A percentile compares a stretch with the other conserved stretches of the same genome.
These are phyloP conservation scores for Conringia planisiliqua DNA, from an alignment of 345 rosid genomes.

Conservation along the genomic window DNA sequence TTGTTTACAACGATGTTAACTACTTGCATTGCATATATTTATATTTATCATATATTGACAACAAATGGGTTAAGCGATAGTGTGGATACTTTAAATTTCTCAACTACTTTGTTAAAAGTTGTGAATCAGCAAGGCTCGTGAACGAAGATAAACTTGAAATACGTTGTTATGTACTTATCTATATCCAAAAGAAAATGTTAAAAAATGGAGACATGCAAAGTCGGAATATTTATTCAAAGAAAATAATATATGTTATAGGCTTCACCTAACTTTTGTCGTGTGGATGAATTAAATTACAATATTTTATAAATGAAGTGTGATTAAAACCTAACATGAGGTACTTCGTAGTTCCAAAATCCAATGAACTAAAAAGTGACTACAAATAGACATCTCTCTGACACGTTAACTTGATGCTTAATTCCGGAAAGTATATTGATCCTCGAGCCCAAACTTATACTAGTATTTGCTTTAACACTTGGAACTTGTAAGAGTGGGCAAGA, in stretches of 20 bases:
- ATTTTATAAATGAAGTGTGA: not conserved
- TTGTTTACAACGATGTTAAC: not conserved
- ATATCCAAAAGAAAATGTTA: not conserved
- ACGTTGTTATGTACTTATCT: not conserved
- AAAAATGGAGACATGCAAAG: not conserved
- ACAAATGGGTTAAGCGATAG: not conserved
- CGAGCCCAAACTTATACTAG: constrained; percentile 21
- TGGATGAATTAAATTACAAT: not conserved
- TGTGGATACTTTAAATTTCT: constrained; percentile 13
- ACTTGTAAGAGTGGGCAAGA: constrained; percentile 27
- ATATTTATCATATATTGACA: not conserved
- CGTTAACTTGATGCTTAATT: constrained; percentile 12
- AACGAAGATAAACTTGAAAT: not conserved
- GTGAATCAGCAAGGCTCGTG: constrained; percentile 20
- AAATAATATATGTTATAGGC: not conserved
- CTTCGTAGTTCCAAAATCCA: constrained; percentile 16
- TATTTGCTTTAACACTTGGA: constrained; percentile 26
- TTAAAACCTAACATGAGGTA: not conserved
- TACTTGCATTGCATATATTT: not conserved
- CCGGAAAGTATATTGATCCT: constrained; percentile 25
- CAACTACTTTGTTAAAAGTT: constrained; percentile 24
- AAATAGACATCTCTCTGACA: constrained; percentile 12
- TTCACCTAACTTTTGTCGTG: not conserved
- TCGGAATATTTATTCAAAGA: not conserved
- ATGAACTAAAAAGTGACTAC: constrained; percentile 22